Evolutionary conservation across 441 rosid genomes (phyloP).

Genomic region (Aquilaria agallochum): DNA sequence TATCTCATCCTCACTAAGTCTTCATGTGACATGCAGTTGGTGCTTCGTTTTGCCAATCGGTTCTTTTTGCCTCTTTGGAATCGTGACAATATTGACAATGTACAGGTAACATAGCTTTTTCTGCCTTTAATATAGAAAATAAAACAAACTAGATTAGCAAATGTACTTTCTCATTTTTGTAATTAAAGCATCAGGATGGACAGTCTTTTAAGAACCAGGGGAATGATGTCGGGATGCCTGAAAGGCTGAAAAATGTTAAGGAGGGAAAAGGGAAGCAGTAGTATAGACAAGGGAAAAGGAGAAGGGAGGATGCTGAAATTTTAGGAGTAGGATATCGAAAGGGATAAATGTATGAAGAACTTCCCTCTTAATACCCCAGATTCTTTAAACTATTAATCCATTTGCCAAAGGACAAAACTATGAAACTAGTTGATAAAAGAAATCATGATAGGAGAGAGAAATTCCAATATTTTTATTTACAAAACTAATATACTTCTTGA

Average conservation of each 20-base stretch:
- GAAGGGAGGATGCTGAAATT: no score
- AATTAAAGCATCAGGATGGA: no score
- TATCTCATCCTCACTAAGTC: constrained; percentile 9
- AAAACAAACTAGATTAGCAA: constrained; percentile 12
- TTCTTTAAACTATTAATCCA: no score
- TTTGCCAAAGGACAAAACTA: background rate
- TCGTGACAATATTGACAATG: constrained; percentile 87
- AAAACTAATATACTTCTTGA: background rate
- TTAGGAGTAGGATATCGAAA: no score
- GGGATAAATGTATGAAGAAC: no score
- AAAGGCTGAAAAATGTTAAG: no score
- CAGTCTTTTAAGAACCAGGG: no score
- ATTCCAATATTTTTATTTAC: background rate
- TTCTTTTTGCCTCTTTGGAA: constrained; percentile 91
- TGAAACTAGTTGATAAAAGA: no score
- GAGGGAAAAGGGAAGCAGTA: no score
- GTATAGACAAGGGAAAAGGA: no score
- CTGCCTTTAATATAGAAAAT: background rate
- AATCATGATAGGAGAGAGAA: no score
- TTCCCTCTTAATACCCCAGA: no score
- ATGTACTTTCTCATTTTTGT: background rate
- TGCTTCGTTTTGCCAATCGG: constrained; percentile 93
- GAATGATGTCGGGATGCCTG: constrained; percentile 3
- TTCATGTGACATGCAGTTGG: constrained; percentile 52
- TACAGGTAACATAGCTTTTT: constrained; percentile 46